A percentile compares a stretch with the other conserved stretches of the same genome.
Conservation (phyloP, 2,329 filamentous ascomycete genomes). For the Aspergillus clavatus region DNA sequence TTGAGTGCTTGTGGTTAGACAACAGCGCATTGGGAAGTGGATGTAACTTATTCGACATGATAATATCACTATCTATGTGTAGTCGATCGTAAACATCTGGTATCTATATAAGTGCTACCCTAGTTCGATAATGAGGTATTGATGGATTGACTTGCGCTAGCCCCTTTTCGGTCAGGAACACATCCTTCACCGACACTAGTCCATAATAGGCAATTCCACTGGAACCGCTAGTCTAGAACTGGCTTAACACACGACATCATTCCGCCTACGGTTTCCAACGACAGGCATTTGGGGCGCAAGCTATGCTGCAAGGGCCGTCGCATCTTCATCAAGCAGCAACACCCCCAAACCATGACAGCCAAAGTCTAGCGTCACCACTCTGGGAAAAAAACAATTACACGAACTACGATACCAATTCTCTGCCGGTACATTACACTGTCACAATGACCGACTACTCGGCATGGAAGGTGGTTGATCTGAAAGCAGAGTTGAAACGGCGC, state of each 20-base stretch:
- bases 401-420: conserved; percentile 4
- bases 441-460: conserved; percentile 51
- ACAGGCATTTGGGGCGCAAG: background rate
- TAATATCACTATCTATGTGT: too few relatives aligned
- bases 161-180: background rate
- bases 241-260: conserved; percentile 17
- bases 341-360: conserved; percentile 10
- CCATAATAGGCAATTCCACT: background rate
- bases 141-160: background rate
- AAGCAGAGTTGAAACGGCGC: conserved; percentile 67
- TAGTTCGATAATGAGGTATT: too few relatives aligned
- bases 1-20: conserved; percentile 3
- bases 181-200: background rate
- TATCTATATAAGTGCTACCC: too few relatives aligned
- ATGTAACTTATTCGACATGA: too few relatives aligned
- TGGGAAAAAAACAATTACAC: background rate
- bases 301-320: conserved; percentile 11
- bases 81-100: too few relatives aligned
- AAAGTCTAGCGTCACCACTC: conserved; percentile 1
- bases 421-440: conserved; percentile 6
- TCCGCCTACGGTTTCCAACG: conserved; percentile 4
- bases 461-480: conserved; percentile 70
- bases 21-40: background rate
- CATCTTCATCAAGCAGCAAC: conserved; percentile 7
- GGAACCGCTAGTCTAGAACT: background rate